Evolutionary conservation across 148 eudicot genomes (phyloP), one percentile per base, ranked within the genome.

Genomic region (Rhododendron mucronatum): DNA sequence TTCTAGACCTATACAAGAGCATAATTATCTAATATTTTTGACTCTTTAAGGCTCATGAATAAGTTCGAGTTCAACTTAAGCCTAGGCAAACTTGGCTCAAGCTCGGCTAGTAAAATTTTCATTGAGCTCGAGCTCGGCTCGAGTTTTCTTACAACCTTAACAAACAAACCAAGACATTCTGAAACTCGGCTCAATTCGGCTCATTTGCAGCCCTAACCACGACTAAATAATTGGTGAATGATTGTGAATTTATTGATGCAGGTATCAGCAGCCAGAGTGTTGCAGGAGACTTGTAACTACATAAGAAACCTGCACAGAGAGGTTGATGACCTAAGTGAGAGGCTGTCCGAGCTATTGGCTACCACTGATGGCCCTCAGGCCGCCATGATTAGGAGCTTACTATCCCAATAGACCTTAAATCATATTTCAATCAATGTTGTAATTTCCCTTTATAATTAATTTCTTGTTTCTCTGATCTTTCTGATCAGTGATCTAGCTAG

Each of bases 201-300:
- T 55, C 5, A 14, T 53, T 53, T 53, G 5, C 4, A 53, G 57
- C 20, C 57, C 57, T 53, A 53, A 5, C 61, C 61, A 55, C 6
- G 16, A 18, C 61, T 55, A 55, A 53, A 53, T 1, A 7, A 41
- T 2, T 63, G 23, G 35, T 65, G 23, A 39, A 3, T n/a, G 84
- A 82, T 39, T 44, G 4, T 48, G 75, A 28, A 69, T 69, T 3
- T 61, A 39, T 61, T 20, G 65, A 30, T 85, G 82, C 88, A 91
- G 91, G 91, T 74, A 28, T 89, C 93, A 79, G 87, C 93, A 12
- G 78, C 89, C 0, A 90, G 76, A 75, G 93, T 91, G 55, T 82
- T 91, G 47, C 93, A 91, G 63, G 93, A 91, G 86, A 89, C 91
- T 30, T 90, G 92, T 86, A 88, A 87, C 81, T 88, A 88, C 89